Percentiles rank a stretch among this genome's conserved stretches.
Conservation (phyloP, 257 asterid genomes). For the Jacaranda copaia region DNA sequence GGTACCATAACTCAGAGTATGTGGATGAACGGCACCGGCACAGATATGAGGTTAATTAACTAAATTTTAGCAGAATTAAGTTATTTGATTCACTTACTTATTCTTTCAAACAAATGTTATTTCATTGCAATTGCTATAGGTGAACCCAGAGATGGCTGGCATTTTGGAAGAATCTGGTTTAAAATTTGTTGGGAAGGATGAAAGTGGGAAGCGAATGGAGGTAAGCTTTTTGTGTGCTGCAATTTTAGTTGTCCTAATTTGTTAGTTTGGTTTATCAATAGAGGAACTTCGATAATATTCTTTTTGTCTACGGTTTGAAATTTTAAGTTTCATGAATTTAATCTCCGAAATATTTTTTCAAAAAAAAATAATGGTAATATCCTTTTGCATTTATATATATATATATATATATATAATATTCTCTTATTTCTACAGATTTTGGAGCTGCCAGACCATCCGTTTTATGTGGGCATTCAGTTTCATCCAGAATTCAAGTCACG, state of each 20-base stretch:
- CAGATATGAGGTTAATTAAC: slow-evolving; percentile 82
- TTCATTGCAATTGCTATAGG: slow-evolving; percentile 57
- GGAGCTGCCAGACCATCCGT: slow-evolving; percentile 81
- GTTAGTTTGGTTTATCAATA: neutral
- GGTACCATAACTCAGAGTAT: slow-evolving; percentile 71
- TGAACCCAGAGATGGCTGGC: slow-evolving; percentile 78
- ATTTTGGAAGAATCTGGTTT: slow-evolving; percentile 78
- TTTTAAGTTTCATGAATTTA: slow-evolving; percentile 9
- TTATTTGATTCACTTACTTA: slow-evolving; percentile 8
- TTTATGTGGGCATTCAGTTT: slow-evolving; percentile 88
- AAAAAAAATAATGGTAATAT: too few species aligned
- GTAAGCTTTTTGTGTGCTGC: slow-evolving; percentile 46
- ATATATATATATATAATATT: neutral
- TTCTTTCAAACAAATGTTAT: slow-evolving; percentile 25
- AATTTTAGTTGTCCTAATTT: neutral
- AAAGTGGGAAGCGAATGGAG: slow-evolving; percentile 95
- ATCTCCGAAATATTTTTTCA: neutral
- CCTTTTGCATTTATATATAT: neutral
- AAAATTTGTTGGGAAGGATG: slow-evolving; percentile 93
- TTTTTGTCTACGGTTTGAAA: neutral
- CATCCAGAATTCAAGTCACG: slow-evolving; percentile 97
- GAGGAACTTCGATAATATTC: neutral
- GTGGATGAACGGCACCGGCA: slow-evolving; percentile 95
- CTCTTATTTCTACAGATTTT: slow-evolving; percentile 57
- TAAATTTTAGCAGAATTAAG: neutral